Evolutionary conservation across 257 asterid genomes (phyloP).

Genomic region (Solanum sparsipilum): DNA sequence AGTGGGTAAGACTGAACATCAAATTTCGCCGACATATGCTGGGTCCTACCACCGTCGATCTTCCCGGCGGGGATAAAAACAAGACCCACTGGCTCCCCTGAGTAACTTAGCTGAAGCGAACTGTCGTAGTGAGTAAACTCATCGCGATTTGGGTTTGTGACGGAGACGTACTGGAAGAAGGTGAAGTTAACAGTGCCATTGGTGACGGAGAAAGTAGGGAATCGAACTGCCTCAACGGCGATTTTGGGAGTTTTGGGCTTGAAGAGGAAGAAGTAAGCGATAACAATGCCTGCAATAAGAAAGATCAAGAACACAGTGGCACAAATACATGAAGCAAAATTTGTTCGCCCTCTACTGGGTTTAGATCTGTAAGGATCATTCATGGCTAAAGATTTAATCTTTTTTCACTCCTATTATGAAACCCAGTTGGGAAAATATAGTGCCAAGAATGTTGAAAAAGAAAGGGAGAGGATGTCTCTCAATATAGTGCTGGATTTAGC

Average conservation of each 20-base stretch:
- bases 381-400: conserved; percentile 18
- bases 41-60: conserved; percentile 64
- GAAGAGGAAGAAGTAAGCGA: conserved; percentile 67
- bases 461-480: not conserved
- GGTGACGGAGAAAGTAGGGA: conserved; percentile 68
- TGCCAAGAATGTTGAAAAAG: not conserved
- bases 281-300: conserved; percentile 42
- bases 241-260: conserved; percentile 74
- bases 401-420: not conserved
- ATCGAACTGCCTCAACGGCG: conserved; percentile 77
- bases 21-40: conserved; percentile 85
- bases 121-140: conserved; percentile 93
- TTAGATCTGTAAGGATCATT: conserved; percentile 51
- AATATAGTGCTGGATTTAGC: not conserved
- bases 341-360: conserved; percentile 38
- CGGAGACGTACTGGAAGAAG: conserved; percentile 81
- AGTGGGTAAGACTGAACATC: conserved; percentile 63
- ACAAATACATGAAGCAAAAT: conserved; percentile 69
- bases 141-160: conserved; percentile 81
- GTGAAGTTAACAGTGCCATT: conserved; percentile 79
- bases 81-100: conserved; percentile 73
- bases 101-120: conserved; percentile 77
- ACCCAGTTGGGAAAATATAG: not conserved
- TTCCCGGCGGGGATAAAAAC: conserved; percentile 88
- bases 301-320: conserved; percentile 69